These are phyloP conservation scores for Ogataea henricii DNA, from an alignment of 805 yeast genomes.

Conservation along the genomic window DNA sequence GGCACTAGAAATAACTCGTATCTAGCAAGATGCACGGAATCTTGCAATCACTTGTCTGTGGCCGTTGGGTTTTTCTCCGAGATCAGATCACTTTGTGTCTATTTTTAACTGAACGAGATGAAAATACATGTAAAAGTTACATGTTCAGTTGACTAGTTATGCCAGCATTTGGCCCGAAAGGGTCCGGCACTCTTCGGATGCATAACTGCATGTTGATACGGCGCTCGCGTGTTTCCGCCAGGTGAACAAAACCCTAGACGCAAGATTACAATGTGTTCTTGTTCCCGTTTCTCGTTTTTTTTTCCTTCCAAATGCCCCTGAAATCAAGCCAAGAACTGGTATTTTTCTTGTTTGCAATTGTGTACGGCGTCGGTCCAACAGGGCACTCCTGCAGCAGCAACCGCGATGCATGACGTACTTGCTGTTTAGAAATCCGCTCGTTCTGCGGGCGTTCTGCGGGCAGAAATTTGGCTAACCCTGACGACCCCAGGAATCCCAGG, in stretches of 20 bases:
- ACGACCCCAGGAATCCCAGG: too few relatives aligned
- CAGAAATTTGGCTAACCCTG: too few relatives aligned
- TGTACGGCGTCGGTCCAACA: not conserved
- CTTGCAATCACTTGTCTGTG: not conserved
- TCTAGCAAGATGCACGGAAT: too few relatives aligned
- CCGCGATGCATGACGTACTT: not conserved
- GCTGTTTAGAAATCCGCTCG: too few relatives aligned
- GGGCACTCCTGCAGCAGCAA: not conserved
- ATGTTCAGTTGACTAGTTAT: not conserved
- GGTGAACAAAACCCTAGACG: not conserved
- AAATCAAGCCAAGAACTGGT: not conserved
- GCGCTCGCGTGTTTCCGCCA: not conserved
- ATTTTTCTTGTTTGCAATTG: not conserved
- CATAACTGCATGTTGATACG: not conserved
- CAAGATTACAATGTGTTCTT: not conserved
- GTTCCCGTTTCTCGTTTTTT: not conserved
- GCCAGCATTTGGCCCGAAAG: not conserved
- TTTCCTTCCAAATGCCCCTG: too few relatives aligned
- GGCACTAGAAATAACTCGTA: too few relatives aligned
- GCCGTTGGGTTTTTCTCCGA: not conserved
- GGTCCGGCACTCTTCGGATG: slow-evolving; percentile 1
- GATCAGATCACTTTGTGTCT: not conserved
- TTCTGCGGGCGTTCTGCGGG: too few relatives aligned
- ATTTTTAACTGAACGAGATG: not conserved
- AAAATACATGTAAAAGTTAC: too few relatives aligned